Conservation (phyloP, 2,329 filamentous ascomycete genomes). For the Plenodomus tracheiphilus region DNA sequence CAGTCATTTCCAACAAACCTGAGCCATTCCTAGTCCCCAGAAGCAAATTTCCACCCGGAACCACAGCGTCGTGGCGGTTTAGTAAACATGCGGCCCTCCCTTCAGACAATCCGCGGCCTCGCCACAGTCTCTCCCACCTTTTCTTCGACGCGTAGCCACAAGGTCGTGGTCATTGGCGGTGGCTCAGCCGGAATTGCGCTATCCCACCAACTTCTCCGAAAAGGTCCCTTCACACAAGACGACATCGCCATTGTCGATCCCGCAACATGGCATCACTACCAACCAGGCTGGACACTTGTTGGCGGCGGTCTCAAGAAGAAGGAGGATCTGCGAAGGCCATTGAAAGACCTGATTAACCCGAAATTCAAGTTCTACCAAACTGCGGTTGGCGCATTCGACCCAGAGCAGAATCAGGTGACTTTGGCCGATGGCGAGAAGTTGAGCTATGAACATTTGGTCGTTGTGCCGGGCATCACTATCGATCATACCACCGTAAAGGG, state of each 20-base stretch:
- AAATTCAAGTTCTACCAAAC: conserved; percentile 65
- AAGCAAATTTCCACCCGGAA: background rate
- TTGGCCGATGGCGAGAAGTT: conserved; percentile 60
- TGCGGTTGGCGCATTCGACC: conserved; percentile 55
- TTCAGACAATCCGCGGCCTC: conserved; percentile 11
- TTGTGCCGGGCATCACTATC: conserved; percentile 54
- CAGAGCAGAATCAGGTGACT: conserved; percentile 60
- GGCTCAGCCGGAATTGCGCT: conserved; percentile 68
- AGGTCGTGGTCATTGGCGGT: conserved; percentile 68
- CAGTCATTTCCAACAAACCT: background rate
- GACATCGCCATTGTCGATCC: conserved; percentile 70
- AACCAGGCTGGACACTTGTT: conserved; percentile 71
- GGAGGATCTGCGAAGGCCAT: conserved; percentile 58
- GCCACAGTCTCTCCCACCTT: conserved; percentile 34
- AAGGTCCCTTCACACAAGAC: conserved; percentile 58
- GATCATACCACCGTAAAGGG: conserved; percentile 36
- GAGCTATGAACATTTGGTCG: conserved; percentile 66
- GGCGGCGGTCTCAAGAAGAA: conserved; percentile 68
- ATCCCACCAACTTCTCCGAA: conserved; percentile 67
- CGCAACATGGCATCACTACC: conserved; percentile 66
- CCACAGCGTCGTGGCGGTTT: background rate
- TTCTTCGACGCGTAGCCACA: conserved; percentile 55
- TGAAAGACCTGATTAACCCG: conserved; percentile 59
- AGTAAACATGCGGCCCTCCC: conserved; percentile 4
- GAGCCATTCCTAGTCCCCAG: background rate